phyloP scores from a whole-genome alignment of 345 rosid genomes.

The Acer saccharum region DNA sequence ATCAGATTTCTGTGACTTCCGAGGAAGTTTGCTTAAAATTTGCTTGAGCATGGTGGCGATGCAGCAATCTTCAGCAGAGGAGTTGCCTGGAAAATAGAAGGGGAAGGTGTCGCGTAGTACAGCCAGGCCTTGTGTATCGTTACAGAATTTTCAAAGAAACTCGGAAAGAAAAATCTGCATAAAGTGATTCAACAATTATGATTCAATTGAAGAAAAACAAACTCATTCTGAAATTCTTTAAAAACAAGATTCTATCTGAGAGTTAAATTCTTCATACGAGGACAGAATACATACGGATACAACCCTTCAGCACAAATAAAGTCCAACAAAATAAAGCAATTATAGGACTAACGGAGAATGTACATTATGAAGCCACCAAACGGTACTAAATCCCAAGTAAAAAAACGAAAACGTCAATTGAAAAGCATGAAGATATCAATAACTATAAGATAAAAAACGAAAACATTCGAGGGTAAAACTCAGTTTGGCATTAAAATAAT shows the following conservation, averaged over 20 bases:
- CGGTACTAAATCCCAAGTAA: neutral
- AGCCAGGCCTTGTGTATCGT: neutral
- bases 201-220: neutral
- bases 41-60: constrained; percentile 66
- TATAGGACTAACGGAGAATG: neutral
- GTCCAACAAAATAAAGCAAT: neutral
- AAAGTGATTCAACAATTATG: constrained; percentile 9
- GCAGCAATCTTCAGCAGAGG: constrained; percentile 31
- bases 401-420: neutral
- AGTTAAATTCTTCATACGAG: neutral
- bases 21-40: constrained; percentile 74
- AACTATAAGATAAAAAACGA: too few species aligned
- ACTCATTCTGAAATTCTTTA: constrained; percentile 11
- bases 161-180: constrained; percentile 12
- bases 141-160: neutral
- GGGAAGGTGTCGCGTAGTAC: neutral
- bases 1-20: constrained; percentile 57
- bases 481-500: neutral
- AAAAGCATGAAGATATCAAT: neutral
- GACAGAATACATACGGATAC: neutral
- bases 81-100: constrained; percentile 16
- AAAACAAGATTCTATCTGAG: constrained; percentile 5
- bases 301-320: neutral
- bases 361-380: constrained; percentile 1
- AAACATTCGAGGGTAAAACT: neutral